Percentiles rank a stretch among this genome's conserved stretches.
These are phyloP conservation scores for Vitis hybrid DNA, from an alignment of 177 flowering plant genomes.

Conservation along the genomic window DNA sequence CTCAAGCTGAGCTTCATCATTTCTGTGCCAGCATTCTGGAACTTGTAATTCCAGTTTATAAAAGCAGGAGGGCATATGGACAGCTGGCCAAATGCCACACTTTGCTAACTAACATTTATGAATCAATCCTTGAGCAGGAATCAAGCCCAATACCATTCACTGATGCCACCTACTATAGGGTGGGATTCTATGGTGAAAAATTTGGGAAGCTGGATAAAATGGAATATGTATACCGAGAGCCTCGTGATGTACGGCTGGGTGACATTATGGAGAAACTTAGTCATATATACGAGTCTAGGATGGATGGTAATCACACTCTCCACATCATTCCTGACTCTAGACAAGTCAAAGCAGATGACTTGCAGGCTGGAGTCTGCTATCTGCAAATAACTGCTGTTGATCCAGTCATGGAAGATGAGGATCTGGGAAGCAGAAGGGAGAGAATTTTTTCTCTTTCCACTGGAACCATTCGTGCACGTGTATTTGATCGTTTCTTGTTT, in stretches of 20 bases:
- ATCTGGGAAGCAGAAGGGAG: slow-evolving; percentile 94
- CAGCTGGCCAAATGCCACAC: slow-evolving; percentile 97
- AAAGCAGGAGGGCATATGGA: slow-evolving; percentile 93
- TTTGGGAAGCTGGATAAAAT: slow-evolving; percentile 83
- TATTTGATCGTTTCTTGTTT: slow-evolving; percentile 93
- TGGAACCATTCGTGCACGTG: slow-evolving; percentile 93
- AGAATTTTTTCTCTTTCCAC: slow-evolving; percentile 91
- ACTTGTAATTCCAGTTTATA: slow-evolving; percentile 95
- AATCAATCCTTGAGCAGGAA: slow-evolving; percentile 96
- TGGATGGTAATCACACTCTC: slow-evolving; percentile 82
- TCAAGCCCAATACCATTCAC: slow-evolving; percentile 95
- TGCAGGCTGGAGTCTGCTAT: slow-evolving; percentile 87
- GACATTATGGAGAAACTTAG: slow-evolving; percentile 99
- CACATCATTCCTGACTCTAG: slow-evolving; percentile 96
- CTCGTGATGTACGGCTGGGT: slow-evolving; percentile 96
- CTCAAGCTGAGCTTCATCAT: slow-evolving; percentile 95
- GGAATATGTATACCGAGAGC: slow-evolving; percentile 92
- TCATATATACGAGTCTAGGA: slow-evolving; percentile 86
- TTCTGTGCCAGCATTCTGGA: slow-evolving; percentile 96
- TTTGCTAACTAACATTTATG: slow-evolving; percentile 82
- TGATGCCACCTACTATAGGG: slow-evolving; percentile 96
- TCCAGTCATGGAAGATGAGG: slow-evolving; percentile 98
- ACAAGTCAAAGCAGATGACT: slow-evolving; percentile 94
- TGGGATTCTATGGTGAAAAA: slow-evolving; percentile 89
- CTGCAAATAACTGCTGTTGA: slow-evolving; percentile 97